phyloP scores from a whole-genome alignment of 1,139 yeast species.

The Nadsonia commutata region DNA sequence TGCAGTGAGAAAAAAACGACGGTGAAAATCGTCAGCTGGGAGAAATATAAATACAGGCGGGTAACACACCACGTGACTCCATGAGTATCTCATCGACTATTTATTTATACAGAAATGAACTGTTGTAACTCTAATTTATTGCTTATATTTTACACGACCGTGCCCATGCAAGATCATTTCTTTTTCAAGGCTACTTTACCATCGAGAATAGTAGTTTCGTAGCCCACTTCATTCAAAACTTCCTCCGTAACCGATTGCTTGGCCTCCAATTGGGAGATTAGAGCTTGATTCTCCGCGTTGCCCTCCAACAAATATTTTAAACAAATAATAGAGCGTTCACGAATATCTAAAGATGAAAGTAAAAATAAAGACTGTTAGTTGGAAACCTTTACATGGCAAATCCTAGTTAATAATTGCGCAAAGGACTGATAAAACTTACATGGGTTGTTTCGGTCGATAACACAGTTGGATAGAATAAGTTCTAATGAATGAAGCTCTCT shows the following conservation, averaged over 20 bases:
- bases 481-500: constrained; percentile 57
- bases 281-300: constrained; percentile 54
- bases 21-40: background rate
- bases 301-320: constrained; percentile 49
- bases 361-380: too few relatives aligned
- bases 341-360: constrained; percentile 37
- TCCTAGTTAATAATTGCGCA: background rate
- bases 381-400: too few relatives aligned
- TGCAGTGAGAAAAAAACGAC: background rate
- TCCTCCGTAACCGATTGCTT: constrained; percentile 35
- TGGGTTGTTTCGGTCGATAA: constrained; percentile 79
- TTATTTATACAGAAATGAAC: constrained; percentile 2
- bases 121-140: background rate
- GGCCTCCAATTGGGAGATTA: constrained; percentile 54
- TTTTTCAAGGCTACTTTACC: constrained; percentile 36
- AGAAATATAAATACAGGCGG: background rate
- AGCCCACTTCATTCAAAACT: constrained; percentile 40
- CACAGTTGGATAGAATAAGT: constrained; percentile 62
- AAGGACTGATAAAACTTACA: constrained; percentile 9
- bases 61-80: background rate
- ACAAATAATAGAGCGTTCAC: constrained; percentile 77
- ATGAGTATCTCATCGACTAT: background rate
- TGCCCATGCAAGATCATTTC: background rate
- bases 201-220: constrained; percentile 39
- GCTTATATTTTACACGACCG: background rate